A percentile compares a stretch with the other conserved stretches of the same genome.
Evolutionary conservation across 345 rosid genomes (phyloP).

Genomic region (Ceriops tagal): DNA sequence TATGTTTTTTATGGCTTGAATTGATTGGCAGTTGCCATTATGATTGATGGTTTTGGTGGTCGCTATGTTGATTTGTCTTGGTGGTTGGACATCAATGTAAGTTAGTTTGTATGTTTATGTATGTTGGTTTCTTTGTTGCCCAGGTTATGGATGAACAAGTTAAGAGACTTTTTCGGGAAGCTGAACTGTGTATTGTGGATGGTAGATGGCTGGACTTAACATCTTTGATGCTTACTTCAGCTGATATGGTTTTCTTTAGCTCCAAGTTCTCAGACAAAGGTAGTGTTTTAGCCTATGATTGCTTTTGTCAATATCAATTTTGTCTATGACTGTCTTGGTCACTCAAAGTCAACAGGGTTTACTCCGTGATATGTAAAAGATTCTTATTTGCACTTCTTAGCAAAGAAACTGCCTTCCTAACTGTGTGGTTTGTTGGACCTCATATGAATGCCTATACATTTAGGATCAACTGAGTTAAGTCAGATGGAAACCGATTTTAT

Average conservation of each 20-base stretch:
- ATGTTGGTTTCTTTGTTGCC: background rate
- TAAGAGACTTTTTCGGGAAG: slow-evolving; percentile 68
- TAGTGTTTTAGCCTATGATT: slow-evolving; percentile 10
- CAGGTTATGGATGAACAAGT: slow-evolving; percentile 83
- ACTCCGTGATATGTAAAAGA: too few species aligned
- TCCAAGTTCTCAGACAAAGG: slow-evolving; percentile 93
- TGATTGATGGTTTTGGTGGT: background rate
- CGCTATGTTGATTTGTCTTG: too few species aligned
- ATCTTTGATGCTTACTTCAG: slow-evolving; percentile 82
- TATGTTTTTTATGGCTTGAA: too few species aligned
- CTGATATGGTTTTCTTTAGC: slow-evolving; percentile 67
- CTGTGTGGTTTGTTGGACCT: too few species aligned
- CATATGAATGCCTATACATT: too few species aligned
- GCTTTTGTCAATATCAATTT: too few species aligned
- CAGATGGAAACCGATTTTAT: too few species aligned
- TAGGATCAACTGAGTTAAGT: too few species aligned
- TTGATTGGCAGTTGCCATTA: background rate
- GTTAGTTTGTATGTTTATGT: background rate
- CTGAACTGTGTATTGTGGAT: slow-evolving; percentile 60
- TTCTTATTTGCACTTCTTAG: too few species aligned
- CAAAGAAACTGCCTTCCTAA: too few species aligned
- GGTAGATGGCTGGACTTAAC: slow-evolving; percentile 79
- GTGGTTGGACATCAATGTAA: background rate
- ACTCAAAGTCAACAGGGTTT: too few species aligned
- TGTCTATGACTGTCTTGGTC: too few species aligned